Percentiles rank a stretch among this genome's conserved stretches.
These are phyloP conservation scores for Lithospermum erythrorhizon DNA, from an alignment of 257 asterid species.

Conservation along the genomic window DNA sequence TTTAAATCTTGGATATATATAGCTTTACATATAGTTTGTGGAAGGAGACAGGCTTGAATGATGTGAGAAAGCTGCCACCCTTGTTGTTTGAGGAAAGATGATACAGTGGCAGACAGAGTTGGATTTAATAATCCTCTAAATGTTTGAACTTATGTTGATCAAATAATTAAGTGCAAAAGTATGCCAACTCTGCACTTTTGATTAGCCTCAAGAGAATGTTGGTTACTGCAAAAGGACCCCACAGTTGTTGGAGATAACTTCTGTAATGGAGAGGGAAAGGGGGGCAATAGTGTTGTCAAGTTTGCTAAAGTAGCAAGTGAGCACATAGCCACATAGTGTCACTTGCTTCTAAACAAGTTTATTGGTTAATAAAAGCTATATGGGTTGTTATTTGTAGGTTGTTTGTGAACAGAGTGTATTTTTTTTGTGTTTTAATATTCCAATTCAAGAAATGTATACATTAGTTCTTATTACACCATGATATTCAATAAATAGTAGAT, in stretches of 20 bases:
- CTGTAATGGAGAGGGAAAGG: slow-evolving; percentile 30
- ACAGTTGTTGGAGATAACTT: slow-evolving; percentile 17
- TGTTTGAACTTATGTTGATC: slow-evolving; percentile 24
- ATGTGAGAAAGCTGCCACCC: slow-evolving; percentile 45
- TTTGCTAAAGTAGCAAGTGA: slow-evolving; percentile 20
- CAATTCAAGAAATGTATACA: too few relatives aligned
- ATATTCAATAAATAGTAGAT: too few relatives aligned
- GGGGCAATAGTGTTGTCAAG: slow-evolving; percentile 32
- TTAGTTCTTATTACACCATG: too few relatives aligned
- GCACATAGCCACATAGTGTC: slow-evolving; percentile 12
- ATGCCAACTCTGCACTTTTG: slow-evolving; percentile 13
- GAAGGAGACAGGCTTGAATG: slow-evolving; percentile 48
- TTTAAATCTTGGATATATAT: neutral
- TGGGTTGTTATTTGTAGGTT: too few relatives aligned
- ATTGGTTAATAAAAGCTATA: too few relatives aligned
- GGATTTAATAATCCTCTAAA: slow-evolving; percentile 27
- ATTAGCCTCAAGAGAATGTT: slow-evolving; percentile 20
- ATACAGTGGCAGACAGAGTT: slow-evolving; percentile 65
- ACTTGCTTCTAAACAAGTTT: slow-evolving; percentile 5
- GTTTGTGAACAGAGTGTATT: too few relatives aligned
- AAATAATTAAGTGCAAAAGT: slow-evolving; percentile 20
- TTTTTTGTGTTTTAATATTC: too few relatives aligned
- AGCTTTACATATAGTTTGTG: slow-evolving; percentile 28
- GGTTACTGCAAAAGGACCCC: slow-evolving; percentile 23
- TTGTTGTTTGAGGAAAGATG: slow-evolving; percentile 60